These are phyloP conservation scores for Kwoniella mangroviensis DNA, from an alignment of 768 basidiomycete species.

Conservation along the genomic window DNA sequence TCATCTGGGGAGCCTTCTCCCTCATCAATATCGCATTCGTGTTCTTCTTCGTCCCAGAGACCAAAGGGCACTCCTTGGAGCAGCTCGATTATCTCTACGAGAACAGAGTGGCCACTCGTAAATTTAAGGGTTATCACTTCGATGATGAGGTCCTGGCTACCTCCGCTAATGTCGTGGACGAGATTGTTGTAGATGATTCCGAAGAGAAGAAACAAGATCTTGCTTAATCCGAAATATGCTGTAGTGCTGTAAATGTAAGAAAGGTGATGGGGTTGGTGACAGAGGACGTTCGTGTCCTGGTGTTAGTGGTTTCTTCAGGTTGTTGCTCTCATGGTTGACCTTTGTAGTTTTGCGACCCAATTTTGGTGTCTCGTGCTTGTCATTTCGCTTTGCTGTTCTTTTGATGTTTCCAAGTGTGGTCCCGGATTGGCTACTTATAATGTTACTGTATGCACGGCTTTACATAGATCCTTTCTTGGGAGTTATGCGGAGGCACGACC, in stretches of 20 bases:
- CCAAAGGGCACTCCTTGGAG: conserved; percentile 39
- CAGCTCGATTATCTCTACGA: conserved; percentile 44
- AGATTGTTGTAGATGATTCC: conserved; percentile 4
- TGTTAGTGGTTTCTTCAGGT: too few species aligned
- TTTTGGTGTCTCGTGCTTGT: too few species aligned
- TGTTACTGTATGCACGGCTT: too few species aligned
- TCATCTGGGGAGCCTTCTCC: conserved; percentile 41
- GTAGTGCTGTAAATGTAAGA: too few species aligned
- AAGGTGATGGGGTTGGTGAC: background rate
- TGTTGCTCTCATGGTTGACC: too few species aligned
- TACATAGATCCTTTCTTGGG: too few species aligned
- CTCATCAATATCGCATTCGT: conserved; percentile 31
- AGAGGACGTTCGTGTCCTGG: background rate
- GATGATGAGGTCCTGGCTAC: conserved; percentile 26
- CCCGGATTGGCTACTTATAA: too few species aligned
- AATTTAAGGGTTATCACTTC: conserved; percentile 26
- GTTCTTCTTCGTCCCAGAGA: conserved; percentile 42
- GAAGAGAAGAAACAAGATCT: conserved; percentile 17
- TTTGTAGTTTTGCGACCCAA: too few species aligned
- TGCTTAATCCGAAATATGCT: background rate
- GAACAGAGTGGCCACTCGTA: conserved; percentile 19
- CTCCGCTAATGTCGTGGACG: conserved; percentile 3
- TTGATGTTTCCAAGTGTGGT: too few species aligned
- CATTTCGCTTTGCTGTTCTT: too few species aligned
- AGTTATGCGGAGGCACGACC: too few species aligned